Percentiles rank a stretch among this genome's conserved stretches.
These are phyloP conservation scores for Cryptococcus sp. DNA, from an alignment of 1,284 basidiomycete genomes.

Conservation along the genomic window DNA sequence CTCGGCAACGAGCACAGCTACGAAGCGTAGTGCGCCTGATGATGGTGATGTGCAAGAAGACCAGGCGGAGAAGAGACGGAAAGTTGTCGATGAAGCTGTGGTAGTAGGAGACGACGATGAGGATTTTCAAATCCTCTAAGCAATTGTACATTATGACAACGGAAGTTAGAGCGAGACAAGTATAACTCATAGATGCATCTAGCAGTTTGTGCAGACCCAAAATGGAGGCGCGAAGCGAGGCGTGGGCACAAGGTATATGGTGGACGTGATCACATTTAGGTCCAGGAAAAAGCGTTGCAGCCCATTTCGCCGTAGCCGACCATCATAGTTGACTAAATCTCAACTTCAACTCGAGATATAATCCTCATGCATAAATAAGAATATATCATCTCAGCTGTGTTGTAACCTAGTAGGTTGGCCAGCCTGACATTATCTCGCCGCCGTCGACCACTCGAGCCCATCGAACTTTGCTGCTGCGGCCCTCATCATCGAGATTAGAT, in stretches of 20 bases:
- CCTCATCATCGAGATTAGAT: conserved; percentile 39
- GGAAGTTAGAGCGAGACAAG: no score
- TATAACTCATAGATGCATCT: no score
- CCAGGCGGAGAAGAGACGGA: conserved; percentile 22
- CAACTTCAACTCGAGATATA: no score
- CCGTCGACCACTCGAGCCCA: conserved; percentile 42
- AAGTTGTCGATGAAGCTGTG: conserved; percentile 9
- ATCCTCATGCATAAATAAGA: no score
- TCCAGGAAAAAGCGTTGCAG: no score
- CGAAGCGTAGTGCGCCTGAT: conserved; percentile 26
- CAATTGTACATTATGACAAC: no score
- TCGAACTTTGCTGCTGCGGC: conserved; percentile 33
- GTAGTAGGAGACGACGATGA: conserved; percentile 23
- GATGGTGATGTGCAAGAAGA: conserved; percentile 14
- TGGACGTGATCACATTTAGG: not conserved
- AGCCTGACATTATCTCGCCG: not conserved
- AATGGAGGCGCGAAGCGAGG: not conserved
- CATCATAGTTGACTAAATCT: no score
- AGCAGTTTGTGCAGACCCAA: not conserved
- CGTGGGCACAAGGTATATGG: not conserved
- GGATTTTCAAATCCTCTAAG: conserved; percentile 29
- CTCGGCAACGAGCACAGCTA: conserved; percentile 9
- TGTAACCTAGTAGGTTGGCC: no score
- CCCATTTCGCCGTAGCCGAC: no score
- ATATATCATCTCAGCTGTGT: no score